Evolutionary conservation across 2,329 filamentous ascomycete genomes (phyloP).

Genomic region (Mycosphaerella arachidis): DNA sequence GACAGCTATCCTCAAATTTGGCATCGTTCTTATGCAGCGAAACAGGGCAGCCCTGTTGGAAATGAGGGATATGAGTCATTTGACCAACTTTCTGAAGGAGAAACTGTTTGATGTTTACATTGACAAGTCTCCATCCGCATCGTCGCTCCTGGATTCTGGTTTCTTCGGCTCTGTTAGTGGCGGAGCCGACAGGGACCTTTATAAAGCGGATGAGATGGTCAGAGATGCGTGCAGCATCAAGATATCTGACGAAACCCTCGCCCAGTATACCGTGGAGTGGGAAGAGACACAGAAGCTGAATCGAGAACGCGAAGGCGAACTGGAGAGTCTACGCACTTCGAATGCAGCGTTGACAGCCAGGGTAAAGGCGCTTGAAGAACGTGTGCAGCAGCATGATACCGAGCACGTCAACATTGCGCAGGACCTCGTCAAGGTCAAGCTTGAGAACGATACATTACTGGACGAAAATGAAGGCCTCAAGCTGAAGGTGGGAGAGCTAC

Average conservation of each 20-base stretch:
- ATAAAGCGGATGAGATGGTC: slow-evolving; percentile 88
- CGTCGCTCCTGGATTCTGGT: slow-evolving; percentile 87
- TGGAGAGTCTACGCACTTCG: slow-evolving; percentile 65
- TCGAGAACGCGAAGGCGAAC: slow-evolving; percentile 74
- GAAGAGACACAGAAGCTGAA: slow-evolving; percentile 82
- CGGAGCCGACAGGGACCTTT: slow-evolving; percentile 91
- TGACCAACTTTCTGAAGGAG: slow-evolving; percentile 90
- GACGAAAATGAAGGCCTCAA: slow-evolving; percentile 87
- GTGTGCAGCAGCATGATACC: slow-evolving; percentile 78
- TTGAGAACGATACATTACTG: slow-evolving; percentile 83
- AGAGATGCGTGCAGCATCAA: slow-evolving; percentile 86
- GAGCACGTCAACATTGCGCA: slow-evolving; percentile 90
- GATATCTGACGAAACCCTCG: slow-evolving; percentile 76
- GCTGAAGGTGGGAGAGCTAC: slow-evolving; percentile 78
- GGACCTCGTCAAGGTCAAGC: slow-evolving; percentile 85
- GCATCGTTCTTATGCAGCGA: slow-evolving; percentile 92
- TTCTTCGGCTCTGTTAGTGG: slow-evolving; percentile 92
- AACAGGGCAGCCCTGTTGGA: slow-evolving; percentile 72
- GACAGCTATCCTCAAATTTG: slow-evolving; percentile 84
- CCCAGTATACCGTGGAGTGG: slow-evolving; percentile 80
- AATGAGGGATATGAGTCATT: slow-evolving; percentile 85
- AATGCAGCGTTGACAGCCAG: slow-evolving; percentile 66
- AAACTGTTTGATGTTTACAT: slow-evolving; percentile 96
- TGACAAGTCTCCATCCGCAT: slow-evolving; percentile 86
- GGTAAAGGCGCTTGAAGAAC: slow-evolving; percentile 80